Base-by-base conservation (phyloP, 2,329 filamentous ascomycete species). In the Diaporthe helianthi region DNA sequence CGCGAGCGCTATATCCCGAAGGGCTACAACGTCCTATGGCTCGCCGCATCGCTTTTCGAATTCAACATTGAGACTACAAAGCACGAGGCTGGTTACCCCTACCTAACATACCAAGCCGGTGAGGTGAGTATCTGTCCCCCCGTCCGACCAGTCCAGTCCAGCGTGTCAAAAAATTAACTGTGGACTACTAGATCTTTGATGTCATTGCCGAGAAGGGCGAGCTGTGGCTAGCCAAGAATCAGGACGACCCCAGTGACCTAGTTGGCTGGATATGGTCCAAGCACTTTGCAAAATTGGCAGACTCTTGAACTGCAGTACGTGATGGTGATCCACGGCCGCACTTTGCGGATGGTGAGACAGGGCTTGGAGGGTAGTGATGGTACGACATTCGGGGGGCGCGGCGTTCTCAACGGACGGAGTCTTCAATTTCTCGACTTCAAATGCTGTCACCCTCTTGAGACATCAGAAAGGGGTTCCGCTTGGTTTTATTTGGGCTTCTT, bases 261-360 rank as follows among this genome's bases (percentile, higher is more conserved):
- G 90, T 98, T 41, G 96, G 96, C 64, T 99, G 96, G 96, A 97
- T 99, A 76, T 99, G 96, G 96, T 97, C 94, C 76, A 98, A 98
- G 80, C 96, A 99, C 82, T 99, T 99, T 84, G 92, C 92, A 65
- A 89, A 87, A 77, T 77, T 89, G 72, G 87, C 86, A 60, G 87
- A 89, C 76, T 80, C 81, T 65, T 71, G 36, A 69, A 55, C 19
- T n/a, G 52, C 33, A 46, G 31, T 4, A 60, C 51, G 36, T 19
- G 22, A 29, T 24, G 10, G 15, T 53, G 15, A 24, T 10, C 46
- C 51, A 58, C 33, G 15, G 4, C 24, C 44, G 46, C 22, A 19
- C 65, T 67, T 72, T 58, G 64, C 60, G 41, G 66, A 7, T 29
- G 52, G n/a, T 19, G 41, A 49, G 29, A 67, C 29, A 15, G 44